Evolutionary conservation across 1,284 basidiomycete species (phyloP), one percentile per base, ranked within the genome.

Genomic region (Thecaphora thlaspeos): DNA sequence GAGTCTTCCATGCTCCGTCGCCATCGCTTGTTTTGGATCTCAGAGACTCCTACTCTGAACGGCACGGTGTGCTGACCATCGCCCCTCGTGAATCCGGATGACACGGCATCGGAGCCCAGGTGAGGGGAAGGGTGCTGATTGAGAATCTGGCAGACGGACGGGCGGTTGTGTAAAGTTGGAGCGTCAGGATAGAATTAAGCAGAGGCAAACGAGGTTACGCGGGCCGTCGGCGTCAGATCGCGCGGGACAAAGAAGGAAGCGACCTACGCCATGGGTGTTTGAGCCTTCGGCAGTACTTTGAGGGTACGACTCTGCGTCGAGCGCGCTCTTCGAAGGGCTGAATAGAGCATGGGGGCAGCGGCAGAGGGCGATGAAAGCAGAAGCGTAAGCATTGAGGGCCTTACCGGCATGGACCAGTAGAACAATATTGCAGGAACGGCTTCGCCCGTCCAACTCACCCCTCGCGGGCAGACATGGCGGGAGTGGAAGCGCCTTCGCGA

Each of bases 1-100:
- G 93, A 86, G 78, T 98, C 95, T 79, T 98, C 95, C 95, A 98
- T 98, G 32, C 88, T 90, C 60, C 94, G 83, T 55, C 95, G 83
- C 65, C 89, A 86, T 48, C 92, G 90, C 79, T 88, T 90, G 69
- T 84, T 84, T 42, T 80, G 75, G 80, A 96, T 91, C 70, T 95
- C 91, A 41, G 87, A 87, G 19, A 98, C 85, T 19, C 94, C 95
- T 42, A 97, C 86, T 62, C 87, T 73, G 74, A 82, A 87, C 4
- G 72, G 56, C 18, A 30, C 23, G 9, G 46, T 48, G 28, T 30
- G 28, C 7, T 30, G 28, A 14, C 28, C 28, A 14, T 14, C 14
- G 14, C 28, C 28, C 8, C 28, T 14, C 11, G 41, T 1, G 32
- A 5, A 43, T 12, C 44, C 41, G 30, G 30, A 46, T 5, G 46